Base-by-base conservation (phyloP, 352 stramenopile species). In the Salisapilia sapeloensis region DNA sequence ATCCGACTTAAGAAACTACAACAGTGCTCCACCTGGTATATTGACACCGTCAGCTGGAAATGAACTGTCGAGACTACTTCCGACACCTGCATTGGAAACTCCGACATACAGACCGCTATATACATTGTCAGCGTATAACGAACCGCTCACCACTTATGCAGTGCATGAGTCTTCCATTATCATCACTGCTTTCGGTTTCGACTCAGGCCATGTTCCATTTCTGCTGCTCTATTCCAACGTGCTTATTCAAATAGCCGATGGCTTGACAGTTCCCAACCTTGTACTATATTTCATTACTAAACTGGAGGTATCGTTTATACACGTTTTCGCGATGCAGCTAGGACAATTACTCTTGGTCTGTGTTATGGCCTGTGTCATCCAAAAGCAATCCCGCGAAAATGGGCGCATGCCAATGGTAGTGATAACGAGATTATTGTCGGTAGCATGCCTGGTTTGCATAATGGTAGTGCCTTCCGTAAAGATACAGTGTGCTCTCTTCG, bases 141-240 rank as follows among this genome's bases (percentile, higher is more conserved):
- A 32, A 24, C 16, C 17, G 17, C 23, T 1, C 27, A 42, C 11
- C 20, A 30, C 25, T 38, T 47, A n/a, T 37, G 29, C 28, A 44
- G 25, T 14, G 16, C 25, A 10, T 41, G 35, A 33, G 11, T 27
- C 20, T 5, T 31, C 21, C 6, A 24, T 32, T 12, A 33, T 35
- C 9, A 36, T 27, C 10, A 30, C 6, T 7, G 40, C 24, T 24
- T 0, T 41, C 44, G 53, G 54, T 0, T 22, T 75, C 14, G 27
- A 59, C 24, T 44, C 46, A 0, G 46, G 55, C 1, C 57, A 81
- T 32, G 61, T 82, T 10, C 70, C 66, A 3, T 63, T 48, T 21
- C 22, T 86, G 19, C 46, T 86, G 18, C 78, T 83, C 34, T 29
- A 47, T 9, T 63, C 64, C 20, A 64, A 78, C 37, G 81, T 86